phyloP scores from a whole-genome alignment of 2,329 filamentous ascomycete genomes.

The Lecanicillium sp. region DNA sequence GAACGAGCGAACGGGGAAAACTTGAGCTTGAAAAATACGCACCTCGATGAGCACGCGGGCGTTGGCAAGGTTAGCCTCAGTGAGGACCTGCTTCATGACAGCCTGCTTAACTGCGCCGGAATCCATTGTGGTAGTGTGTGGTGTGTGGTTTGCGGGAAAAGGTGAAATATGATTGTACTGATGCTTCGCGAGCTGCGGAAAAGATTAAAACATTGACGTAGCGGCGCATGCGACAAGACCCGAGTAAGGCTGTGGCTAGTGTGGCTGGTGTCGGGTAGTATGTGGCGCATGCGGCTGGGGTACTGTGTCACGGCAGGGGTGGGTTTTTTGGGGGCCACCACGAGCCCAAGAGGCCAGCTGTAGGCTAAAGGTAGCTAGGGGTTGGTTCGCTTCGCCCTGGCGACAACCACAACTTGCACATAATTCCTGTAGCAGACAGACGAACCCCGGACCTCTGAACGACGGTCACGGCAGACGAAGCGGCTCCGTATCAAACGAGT shows the following conservation, averaged over 20 bases:
- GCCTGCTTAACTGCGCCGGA: constrained; percentile 50
- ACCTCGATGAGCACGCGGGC: constrained; percentile 64
- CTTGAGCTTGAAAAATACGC: constrained; percentile 16
- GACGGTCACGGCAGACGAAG: no score
- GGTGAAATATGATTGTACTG: constrained; percentile 12
- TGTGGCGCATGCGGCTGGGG: background rate
- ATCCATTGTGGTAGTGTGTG: constrained; percentile 38
- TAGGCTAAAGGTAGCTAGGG: constrained; percentile 9
- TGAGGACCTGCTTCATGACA: constrained; percentile 56
- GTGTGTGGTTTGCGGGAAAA: constrained; percentile 10
- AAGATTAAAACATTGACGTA: no score
- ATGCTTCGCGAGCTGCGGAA: background rate
- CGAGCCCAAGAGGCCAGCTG: constrained; percentile 10
- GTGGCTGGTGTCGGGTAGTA: background rate
- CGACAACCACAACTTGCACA: no score
- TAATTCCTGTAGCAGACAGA: no score
- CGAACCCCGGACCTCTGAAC: no score
- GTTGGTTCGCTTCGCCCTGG: background rate
- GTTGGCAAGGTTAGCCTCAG: constrained; percentile 59
- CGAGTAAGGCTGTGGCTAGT: no score
- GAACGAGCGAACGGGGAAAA: background rate
- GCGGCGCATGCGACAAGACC: no score
- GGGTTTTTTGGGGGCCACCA: constrained; percentile 1
- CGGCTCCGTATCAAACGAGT: no score
- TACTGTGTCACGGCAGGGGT: constrained; percentile 7